Conservation (phyloP, 179 eudicot species). For the Carnegiea gigantea region DNA sequence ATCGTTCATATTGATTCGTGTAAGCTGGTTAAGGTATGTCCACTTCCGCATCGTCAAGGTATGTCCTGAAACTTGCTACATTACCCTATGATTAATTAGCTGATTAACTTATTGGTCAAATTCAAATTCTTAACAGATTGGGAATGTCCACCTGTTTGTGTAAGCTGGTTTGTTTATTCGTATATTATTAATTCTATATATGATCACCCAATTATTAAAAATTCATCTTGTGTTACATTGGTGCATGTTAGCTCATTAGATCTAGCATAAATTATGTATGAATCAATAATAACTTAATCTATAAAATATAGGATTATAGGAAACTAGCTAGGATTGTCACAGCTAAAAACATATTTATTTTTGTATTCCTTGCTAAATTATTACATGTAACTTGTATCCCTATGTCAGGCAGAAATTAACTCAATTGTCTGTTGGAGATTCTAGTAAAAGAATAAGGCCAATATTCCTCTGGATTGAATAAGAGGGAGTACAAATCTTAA, state of each 20-base stretch:
- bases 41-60: no score
- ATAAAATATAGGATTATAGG: neutral
- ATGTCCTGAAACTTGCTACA: no score
- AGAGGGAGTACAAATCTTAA: neutral
- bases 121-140: no score
- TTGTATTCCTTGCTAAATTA: no score
- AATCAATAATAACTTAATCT: neutral
- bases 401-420: neutral
- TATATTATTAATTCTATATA: neutral
- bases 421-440: neutral
- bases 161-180: no score
- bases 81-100: no score
- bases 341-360: neutral
- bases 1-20: no score
- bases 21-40: no score
- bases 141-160: no score
- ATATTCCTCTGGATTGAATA: neutral
- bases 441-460: neutral
- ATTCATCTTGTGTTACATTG: neutral
- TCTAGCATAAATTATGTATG: neutral
- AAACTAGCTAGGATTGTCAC: neutral
- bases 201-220: neutral
- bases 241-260: conserved; percentile 8
- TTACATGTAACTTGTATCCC: neutral
- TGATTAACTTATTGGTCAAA: no score